Percentiles rank a stretch among this genome's conserved stretches.
phyloP scores from a whole-genome alignment of 164 flowering plant genomes.

The Macadamia tetraphylla region DNA sequence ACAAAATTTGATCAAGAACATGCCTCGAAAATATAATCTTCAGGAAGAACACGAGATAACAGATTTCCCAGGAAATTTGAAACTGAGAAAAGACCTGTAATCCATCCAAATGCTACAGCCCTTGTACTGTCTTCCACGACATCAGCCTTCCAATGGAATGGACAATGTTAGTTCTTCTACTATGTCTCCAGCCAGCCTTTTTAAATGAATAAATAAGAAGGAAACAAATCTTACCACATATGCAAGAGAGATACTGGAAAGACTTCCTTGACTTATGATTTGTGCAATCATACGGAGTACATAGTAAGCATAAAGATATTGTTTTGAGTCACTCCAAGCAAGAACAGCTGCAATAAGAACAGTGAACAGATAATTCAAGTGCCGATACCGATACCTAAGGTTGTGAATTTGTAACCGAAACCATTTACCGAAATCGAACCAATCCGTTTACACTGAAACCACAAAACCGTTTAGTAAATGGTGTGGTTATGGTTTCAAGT shows the following conservation, averaged over 20 bases:
- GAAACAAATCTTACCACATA: slow-evolving; percentile 52
- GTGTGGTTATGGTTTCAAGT: no score
- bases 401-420: no score
- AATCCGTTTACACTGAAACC: no score
- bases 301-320: slow-evolving; percentile 71
- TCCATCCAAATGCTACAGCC: slow-evolving; percentile 78
- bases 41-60: slow-evolving; percentile 83
- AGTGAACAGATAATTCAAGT: background rate
- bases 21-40: slow-evolving; percentile 60
- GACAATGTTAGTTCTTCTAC: background rate
- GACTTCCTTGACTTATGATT: slow-evolving; percentile 88
- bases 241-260: slow-evolving; percentile 83
- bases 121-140: slow-evolving; percentile 51
- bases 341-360: slow-evolving; percentile 56
- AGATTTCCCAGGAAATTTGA: slow-evolving; percentile 78
- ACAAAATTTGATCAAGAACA: slow-evolving; percentile 11
- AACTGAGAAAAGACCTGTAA: slow-evolving; percentile 75
- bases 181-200: background rate
- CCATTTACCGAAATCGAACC: no score
- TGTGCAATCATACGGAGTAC: slow-evolving; percentile 66
- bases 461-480: no score
- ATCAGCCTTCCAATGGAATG: slow-evolving; percentile 56
- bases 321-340: slow-evolving; percentile 53
- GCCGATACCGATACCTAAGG: no score
- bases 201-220: background rate